Evolutionary conservation across 2,329 filamentous ascomycete species (phyloP), one percentile per base, ranked within the genome.

Genomic region (Furcasterigmium furcatum): DNA sequence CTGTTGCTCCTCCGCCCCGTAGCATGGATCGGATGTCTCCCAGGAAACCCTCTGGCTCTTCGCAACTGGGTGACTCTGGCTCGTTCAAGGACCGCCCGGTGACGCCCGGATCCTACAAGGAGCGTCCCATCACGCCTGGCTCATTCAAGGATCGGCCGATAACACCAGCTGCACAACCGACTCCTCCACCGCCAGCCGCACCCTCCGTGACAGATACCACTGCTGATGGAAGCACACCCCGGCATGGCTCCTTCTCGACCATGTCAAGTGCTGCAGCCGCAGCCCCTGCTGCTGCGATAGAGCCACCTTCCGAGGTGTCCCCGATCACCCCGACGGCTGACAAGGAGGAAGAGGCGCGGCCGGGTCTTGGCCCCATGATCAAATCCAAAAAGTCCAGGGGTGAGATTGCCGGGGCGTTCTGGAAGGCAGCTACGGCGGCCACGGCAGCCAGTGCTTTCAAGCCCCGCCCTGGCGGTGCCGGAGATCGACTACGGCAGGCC

Each of bases 331-430:
- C 44, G 5, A 48, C 49, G 8, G 30, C 30, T 16, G 34, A 36
- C 5, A 57, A 61, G 14, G 44, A 52, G 3, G 71, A 74, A 43
- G 73, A 76, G 3, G 58, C 50, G 7, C 70, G 88, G n/a, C 89
- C 90, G 16, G 91, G 90, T 1, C 76, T 95, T 7, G 90, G 90
- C 0, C 89, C 91, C 2, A 96, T 96, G 91, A 86, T 96, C 57
- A 92, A 89, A 65, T 82, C 85, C 51, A 89, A 88, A 60, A 81
- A 79, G 50, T 85, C 83, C 2, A 83, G 79, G 51, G 77, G 74
- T n/a, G 85, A 94, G 46, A 75, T 94, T 56, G 88, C 88, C 18
- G 85, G 80, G 29, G 77, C 80, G 6, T 80, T 96, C 50, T 87
- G 88, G 67, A 95, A 90, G 64, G 90, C 90, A 20, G 90, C 89